Evolutionary conservation across 2,329 filamentous ascomycete genomes (phyloP).

Genomic region (Diaporthe sp.): DNA sequence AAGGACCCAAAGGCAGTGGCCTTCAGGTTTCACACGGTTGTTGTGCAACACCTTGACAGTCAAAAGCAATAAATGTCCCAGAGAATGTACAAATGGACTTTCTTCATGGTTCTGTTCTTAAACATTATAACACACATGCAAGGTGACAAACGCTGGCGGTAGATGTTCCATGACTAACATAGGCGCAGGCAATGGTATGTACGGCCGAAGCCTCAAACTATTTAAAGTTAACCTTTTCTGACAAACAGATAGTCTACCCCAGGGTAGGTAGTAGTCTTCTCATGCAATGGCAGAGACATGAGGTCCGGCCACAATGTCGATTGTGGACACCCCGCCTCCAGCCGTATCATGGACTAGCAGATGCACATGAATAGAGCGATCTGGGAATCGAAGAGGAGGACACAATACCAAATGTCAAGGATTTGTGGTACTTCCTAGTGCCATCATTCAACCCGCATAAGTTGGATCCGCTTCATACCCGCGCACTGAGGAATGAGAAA

Average conservation of each 20-base stretch:
- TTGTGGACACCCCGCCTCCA: not conserved
- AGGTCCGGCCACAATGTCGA: not conserved
- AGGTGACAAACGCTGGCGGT: not conserved
- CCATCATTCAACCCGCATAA: not conserved
- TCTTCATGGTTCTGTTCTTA: not conserved
- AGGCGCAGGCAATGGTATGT: not conserved
- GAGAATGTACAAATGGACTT: not conserved
- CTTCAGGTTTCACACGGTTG: not conserved
- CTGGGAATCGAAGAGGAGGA: no score
- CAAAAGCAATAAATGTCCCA: not conserved
- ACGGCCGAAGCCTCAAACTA: no score
- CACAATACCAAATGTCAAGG: not conserved
- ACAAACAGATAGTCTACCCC: no score
- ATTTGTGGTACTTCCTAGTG: not conserved
- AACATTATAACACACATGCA: not conserved
- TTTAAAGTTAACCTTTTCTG: not conserved
- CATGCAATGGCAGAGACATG: not conserved
- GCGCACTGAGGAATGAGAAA: not conserved
- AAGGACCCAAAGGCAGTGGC: not conserved
- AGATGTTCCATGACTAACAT: not conserved
- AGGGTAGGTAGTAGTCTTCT: not conserved
- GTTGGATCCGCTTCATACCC: not conserved
- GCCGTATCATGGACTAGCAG: not conserved
- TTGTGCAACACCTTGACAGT: not conserved
- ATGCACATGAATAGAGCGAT: not conserved